phyloP scores from a whole-genome alignment of 345 rosid species.

The Citrus maxima region DNA sequence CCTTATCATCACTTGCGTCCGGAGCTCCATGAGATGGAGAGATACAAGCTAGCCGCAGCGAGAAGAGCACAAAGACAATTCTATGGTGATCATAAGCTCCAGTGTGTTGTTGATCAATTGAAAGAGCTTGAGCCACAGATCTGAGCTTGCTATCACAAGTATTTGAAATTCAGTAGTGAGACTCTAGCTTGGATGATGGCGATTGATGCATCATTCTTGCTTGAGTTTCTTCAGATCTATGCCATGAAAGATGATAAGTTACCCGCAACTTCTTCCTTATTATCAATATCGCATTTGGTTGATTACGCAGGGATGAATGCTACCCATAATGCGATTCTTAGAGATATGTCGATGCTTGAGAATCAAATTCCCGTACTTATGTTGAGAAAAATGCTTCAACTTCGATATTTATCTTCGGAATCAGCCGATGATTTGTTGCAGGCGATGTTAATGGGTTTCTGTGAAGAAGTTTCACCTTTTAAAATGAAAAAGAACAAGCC shows the following conservation, averaged over 20 bases:
- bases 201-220: background rate
- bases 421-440: background rate
- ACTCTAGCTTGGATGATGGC: background rate
- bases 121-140: conserved; percentile 28
- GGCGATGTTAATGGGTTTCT: background rate
- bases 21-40: conserved; percentile 63
- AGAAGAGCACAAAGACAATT: conserved; percentile 28
- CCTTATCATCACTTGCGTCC: conserved; percentile 68
- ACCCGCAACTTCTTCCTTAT: background rate
- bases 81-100: conserved; percentile 25
- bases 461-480: background rate
- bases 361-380: conserved; percentile 67
- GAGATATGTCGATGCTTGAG: conserved; percentile 29
- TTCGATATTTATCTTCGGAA: background rate
- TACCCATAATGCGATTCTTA: background rate
- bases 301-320: background rate
- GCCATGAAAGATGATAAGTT: background rate
- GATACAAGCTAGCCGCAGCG: conserved; percentile 8
- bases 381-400: conserved; percentile 35
- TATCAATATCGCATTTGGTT: background rate
- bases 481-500: background rate
- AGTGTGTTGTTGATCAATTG: conserved; percentile 43
- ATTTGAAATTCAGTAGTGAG: conserved; percentile 28
- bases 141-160: conserved; percentile 61
- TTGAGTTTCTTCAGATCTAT: background rate